Conservation (phyloP, 1,284 basidiomycete genomes). For the Ceratobasidium sp. region DNA sequence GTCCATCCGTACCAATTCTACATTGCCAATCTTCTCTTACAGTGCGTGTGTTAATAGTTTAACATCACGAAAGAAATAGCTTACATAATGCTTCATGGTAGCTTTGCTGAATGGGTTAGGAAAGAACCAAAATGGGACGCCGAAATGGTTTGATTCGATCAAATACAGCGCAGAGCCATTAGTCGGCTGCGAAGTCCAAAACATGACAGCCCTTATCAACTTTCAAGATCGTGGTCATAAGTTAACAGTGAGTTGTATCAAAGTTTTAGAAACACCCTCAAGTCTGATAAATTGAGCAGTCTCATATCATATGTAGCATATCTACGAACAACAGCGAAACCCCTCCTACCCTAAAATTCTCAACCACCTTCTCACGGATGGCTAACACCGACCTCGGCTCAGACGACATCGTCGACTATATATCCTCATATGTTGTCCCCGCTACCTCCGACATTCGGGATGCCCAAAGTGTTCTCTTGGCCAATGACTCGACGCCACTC, state of each 20-base stretch:
- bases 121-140: slow-evolving; percentile 12
- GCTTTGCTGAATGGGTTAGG: slow-evolving; percentile 36
- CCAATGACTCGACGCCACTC: slow-evolving; percentile 6
- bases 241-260: slow-evolving; percentile 7
- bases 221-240: slow-evolving; percentile 38
- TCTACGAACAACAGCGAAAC: neutral
- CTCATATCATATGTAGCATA: slow-evolving; percentile 33
- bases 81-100: neutral
- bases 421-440: slow-evolving; percentile 41
- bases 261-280: neutral
- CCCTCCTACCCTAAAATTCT: slow-evolving; percentile 31
- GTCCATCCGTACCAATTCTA: slow-evolving; percentile 41
- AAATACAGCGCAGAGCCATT: slow-evolving; percentile 29
- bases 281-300: slow-evolving; percentile 10
- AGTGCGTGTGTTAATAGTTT: neutral
- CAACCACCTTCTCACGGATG: slow-evolving; percentile 43
- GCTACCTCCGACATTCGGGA: slow-evolving; percentile 14
- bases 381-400: slow-evolving; percentile 44
- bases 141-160: slow-evolving; percentile 38
- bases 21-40: slow-evolving; percentile 37
- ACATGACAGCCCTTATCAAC: slow-evolving; percentile 41
- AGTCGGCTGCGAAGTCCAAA: slow-evolving; percentile 29
- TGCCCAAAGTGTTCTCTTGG: slow-evolving; percentile 18
- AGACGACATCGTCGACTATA: slow-evolving; percentile 42
- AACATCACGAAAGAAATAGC: neutral